These are phyloP conservation scores for Exophiala sideris DNA, from an alignment of 2,329 filamentous ascomycete species.

Conservation along the genomic window DNA sequence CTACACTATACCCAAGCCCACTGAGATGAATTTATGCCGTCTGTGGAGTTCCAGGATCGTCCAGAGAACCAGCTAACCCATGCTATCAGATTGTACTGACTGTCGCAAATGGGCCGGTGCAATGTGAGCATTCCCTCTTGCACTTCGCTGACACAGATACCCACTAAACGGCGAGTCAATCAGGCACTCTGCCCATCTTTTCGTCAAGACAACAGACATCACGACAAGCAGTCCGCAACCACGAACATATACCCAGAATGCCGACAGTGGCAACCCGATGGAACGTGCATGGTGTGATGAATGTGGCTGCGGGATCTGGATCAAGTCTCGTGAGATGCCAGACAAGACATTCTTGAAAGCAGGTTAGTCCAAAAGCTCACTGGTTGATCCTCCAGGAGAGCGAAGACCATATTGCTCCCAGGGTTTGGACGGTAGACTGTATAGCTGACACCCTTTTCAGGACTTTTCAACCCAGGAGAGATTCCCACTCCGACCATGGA, in stretches of 20 bases:
- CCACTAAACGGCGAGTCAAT: neutral
- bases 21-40: constrained; percentile 13
- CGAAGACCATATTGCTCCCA: neutral
- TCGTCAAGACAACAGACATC: constrained; percentile 2
- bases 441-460: neutral
- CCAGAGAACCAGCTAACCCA: neutral
- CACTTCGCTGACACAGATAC: neutral
- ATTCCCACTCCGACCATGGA: constrained; percentile 13
- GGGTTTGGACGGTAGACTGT: neutral
- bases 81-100: constrained; percentile 6
- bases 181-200: constrained; percentile 10
- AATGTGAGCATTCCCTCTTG: neutral
- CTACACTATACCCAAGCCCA: constrained; percentile 10
- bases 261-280: constrained; percentile 7
- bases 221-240: constrained; percentile 3
- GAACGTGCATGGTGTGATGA: constrained; percentile 13
- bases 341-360: constrained; percentile 11
- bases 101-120: constrained; percentile 13
- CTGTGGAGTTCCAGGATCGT: neutral
- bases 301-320: constrained; percentile 13
- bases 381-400: no score
- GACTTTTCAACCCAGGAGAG: constrained; percentile 11
- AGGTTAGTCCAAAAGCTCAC: neutral
- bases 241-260: constrained; percentile 1
- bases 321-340: constrained; percentile 2